These are phyloP conservation scores for Quercus phellos DNA, from an alignment of 331 rosid genomes.

Conservation along the genomic window DNA sequence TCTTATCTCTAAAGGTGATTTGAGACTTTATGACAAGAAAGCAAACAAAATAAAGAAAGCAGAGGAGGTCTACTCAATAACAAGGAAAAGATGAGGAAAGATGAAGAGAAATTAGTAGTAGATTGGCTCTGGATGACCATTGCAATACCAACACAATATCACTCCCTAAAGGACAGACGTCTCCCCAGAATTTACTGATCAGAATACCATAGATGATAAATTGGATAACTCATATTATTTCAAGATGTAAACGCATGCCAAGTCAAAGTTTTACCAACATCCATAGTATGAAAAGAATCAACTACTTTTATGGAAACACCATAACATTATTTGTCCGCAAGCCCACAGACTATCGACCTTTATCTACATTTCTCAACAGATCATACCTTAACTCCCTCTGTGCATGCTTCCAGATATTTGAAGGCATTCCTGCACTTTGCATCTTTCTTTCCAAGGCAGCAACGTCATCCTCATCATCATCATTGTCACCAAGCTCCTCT, in stretches of 20 bases:
- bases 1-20: not conserved
- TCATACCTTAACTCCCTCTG: conserved; percentile 83
- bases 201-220: not conserved
- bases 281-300: conserved; percentile 1
- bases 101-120: not conserved
- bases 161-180: not conserved
- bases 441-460: conserved; percentile 85
- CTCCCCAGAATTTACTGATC: not conserved
- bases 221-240: not conserved
- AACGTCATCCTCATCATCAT: conserved; percentile 92
- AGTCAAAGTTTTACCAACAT: not conserved
- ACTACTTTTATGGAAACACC: not conserved
- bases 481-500: conserved; percentile 97
- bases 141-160: not conserved
- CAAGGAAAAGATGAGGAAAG: not conserved
- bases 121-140: not conserved
- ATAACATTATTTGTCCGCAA: not conserved
- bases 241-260: not conserved
- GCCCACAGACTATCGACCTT: not conserved
- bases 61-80: not conserved
- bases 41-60: not conserved
- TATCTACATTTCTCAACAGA: not conserved
- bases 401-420: conserved; percentile 91
- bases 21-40: not conserved
- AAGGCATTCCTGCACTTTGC: conserved; percentile 98